Conservation (phyloP, 371 early-diverging fungal genomes). For the Chytridium lagenaria region DNA sequence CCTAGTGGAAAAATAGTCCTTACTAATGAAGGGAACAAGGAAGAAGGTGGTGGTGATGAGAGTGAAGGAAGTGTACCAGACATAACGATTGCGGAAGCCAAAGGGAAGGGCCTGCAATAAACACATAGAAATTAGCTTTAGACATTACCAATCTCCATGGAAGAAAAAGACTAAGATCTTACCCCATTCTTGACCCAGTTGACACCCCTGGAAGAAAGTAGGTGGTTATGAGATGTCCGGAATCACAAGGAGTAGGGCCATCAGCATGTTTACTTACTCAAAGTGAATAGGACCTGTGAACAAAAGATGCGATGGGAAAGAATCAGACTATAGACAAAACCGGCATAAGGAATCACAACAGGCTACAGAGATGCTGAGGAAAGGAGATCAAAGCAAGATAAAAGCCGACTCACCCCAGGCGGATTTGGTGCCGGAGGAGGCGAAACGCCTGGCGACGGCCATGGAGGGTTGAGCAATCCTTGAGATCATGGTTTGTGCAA, state of each 20-base stretch:
- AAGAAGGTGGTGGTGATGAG: slow-evolving; percentile 29
- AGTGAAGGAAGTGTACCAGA: slow-evolving; percentile 29
- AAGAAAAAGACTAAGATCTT: slow-evolving; percentile 29
- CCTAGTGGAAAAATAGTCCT: not conserved
- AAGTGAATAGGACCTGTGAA: slow-evolving; percentile 44
- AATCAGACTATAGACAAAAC: not conserved
- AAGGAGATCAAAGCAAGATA: too few species aligned
- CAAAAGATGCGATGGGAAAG: not conserved
- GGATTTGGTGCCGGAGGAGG: not conserved
- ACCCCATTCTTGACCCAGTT: slow-evolving; percentile 54
- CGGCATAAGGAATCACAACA: too few species aligned
- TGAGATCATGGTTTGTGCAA: slow-evolving; percentile 11
- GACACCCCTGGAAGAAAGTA: slow-evolving; percentile 32
- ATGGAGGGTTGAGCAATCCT: not conserved
- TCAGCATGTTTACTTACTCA: slow-evolving; percentile 36
- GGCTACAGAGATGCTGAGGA: too few species aligned
- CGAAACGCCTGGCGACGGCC: slow-evolving; percentile 4
- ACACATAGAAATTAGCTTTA: not conserved
- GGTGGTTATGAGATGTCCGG: not conserved
- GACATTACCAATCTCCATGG: not conserved
- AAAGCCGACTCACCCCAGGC: slow-evolving; percentile 9
- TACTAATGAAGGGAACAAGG: slow-evolving; percentile 52
- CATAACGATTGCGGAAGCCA: slow-evolving; percentile 40
- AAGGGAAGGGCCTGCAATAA: slow-evolving; percentile 47
- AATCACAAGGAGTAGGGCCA: not conserved